These are phyloP conservation scores for Nematocida ausubeli DNA, from an alignment of 371 early-diverging fungal species.

Conservation along the genomic window DNA sequence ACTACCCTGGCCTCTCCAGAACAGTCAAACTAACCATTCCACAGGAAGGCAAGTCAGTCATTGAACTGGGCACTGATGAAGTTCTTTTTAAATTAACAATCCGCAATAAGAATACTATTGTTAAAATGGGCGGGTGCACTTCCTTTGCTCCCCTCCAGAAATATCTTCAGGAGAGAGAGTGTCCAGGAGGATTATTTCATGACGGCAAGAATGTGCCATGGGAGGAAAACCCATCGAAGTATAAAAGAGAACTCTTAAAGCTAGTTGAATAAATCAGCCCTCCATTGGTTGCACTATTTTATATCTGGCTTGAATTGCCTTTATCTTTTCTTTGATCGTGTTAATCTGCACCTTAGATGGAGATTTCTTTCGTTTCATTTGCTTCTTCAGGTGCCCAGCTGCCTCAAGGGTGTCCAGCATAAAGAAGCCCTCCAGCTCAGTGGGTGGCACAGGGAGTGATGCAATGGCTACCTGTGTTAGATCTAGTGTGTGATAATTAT, in stretches of 20 bases:
- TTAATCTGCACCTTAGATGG: constrained; percentile 17
- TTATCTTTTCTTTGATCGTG: constrained; percentile 28
- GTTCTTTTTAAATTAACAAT: constrained; percentile 38
- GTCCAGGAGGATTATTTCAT: background rate
- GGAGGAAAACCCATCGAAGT: constrained; percentile 46
- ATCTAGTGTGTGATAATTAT: constrained; percentile 40
- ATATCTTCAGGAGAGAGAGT: constrained; percentile 5
- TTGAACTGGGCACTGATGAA: constrained; percentile 21
- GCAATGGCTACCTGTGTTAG: constrained; percentile 54
- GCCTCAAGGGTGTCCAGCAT: constrained; percentile 46
- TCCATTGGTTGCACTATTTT: background rate
- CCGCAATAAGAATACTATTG: constrained; percentile 10
- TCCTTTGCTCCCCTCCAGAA: constrained; percentile 1
- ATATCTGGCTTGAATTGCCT: constrained; percentile 26
- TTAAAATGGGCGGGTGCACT: constrained; percentile 32
- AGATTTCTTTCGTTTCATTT: constrained; percentile 23
- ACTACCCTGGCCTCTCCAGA: constrained; percentile 13
- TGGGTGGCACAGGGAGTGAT: constrained; percentile 28
- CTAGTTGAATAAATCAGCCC: constrained; percentile 29
- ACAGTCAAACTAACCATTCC: constrained; percentile 8
- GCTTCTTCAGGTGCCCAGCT: constrained; percentile 13
- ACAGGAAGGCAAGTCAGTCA: background rate
- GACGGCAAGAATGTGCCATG: constrained; percentile 16
- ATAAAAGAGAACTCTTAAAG: constrained; percentile 15
- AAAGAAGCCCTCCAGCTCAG: constrained; percentile 39